These are phyloP conservation scores for Osmanthus fragrans DNA, from an alignment of 257 asterid genomes.

Conservation along the genomic window DNA sequence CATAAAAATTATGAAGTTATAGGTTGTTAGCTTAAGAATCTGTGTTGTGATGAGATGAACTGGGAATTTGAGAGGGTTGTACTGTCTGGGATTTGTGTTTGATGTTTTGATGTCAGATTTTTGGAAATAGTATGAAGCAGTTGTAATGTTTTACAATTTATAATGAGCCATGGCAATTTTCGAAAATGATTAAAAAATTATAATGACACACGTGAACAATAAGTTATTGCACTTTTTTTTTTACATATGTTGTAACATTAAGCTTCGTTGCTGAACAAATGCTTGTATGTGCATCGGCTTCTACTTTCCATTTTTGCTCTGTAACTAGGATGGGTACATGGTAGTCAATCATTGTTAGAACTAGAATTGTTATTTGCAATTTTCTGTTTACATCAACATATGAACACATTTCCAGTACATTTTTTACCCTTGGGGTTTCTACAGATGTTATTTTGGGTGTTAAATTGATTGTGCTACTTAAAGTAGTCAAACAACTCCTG, in stretches of 20 bases:
- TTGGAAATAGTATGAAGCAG: neutral
- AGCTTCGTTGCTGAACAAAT: neutral
- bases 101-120: neutral
- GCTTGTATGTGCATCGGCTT: neutral
- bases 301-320: neutral
- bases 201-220: neutral
- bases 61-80: slow-evolving; percentile 1
- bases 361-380: neutral
- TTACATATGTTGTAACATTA: too few relatives aligned
- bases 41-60: neutral
- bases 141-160: neutral
- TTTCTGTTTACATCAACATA: neutral
- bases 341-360: neutral
- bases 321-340: neutral
- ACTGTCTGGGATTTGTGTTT: neutral
- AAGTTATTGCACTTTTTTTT: neutral
- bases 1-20: neutral
- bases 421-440: neutral
- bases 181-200: neutral
- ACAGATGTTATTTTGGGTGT: neutral
- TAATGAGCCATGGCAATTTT: neutral
- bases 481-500: neutral
- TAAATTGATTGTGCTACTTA: neutral
- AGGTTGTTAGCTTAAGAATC: slow-evolving; percentile 1
- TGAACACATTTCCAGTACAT: neutral